Evolutionary conservation across 805 yeast genomes (phyloP), one percentile per base, ranked within the genome.

Genomic region (Hermanozyma aechmeae): DNA sequence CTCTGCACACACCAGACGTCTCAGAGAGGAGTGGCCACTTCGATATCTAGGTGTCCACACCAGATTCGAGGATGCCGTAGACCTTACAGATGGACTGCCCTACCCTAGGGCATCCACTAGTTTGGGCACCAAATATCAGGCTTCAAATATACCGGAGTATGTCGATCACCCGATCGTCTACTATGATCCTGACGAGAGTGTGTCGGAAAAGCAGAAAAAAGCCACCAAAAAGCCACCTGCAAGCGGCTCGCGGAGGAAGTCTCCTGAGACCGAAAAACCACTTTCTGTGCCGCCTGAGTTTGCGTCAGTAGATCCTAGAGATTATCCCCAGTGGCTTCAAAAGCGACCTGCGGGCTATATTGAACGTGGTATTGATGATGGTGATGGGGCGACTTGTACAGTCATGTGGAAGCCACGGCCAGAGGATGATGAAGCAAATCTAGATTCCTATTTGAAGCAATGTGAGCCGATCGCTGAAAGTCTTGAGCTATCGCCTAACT

Each of bases 21-120:
- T 65, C 18, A 35, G 53, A n/a, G 84, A 77, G 50, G 85, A 77
- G 45, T 85, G 95, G 95, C 78, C 77, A 2, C 79, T 76, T 58
- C 54, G 93, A 38, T 85, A 80, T 44, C 61, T 83, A 15, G 94
- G 95, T 1, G 65, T 77, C 57, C 81, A 82, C 49, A 72, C 84
- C 1, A 62, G 71, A 25, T 51, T 81, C 15, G 89, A 81, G 46
- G 93, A 82, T 48, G 83, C 83, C 1, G 63, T 82, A 25, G 92
- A 84, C 48, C 44, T 72, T 5, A 83, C 79, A 34, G 93, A 81
- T 45, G 56, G 87, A 24, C 55, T 62, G 4, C 84, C 86, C 1
- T 79, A 79, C 40, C 92, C 94, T 0, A 56, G 89, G 28, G 92
- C 87, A 0, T 75, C 80, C 2, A 79, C 92, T 0, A 56, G 92